Evolutionary conservation across 139 green algal genomes (phyloP).

Genomic region (Picochlorum sp.): DNA sequence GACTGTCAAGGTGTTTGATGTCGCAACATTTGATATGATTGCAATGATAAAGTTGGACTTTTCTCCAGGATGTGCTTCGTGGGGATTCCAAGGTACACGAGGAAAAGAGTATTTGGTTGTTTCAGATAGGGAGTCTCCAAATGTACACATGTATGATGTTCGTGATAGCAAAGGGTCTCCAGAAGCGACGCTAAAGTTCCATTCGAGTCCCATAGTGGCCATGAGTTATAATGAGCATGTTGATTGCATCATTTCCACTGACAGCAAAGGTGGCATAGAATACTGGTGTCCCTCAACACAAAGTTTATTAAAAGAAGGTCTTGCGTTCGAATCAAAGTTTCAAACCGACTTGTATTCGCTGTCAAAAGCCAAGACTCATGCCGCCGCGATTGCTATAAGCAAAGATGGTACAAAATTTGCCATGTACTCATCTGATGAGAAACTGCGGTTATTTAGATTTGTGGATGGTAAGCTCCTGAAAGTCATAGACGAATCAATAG

Average conservation of each 20-base stretch:
- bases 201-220: slow-evolving; percentile 48
- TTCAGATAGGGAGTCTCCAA: slow-evolving; percentile 56
- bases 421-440: slow-evolving; percentile 58
- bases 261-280: slow-evolving; percentile 72
- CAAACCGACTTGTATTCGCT: slow-evolving; percentile 92
- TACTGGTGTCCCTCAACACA: slow-evolving; percentile 69
- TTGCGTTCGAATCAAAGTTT: slow-evolving; percentile 68
- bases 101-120: slow-evolving; percentile 69
- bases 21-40: slow-evolving; percentile 95
- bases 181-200: slow-evolving; percentile 43
- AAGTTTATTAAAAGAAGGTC: slow-evolving; percentile 32
- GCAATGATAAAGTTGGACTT: slow-evolving; percentile 83
- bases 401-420: slow-evolving; percentile 76
- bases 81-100: slow-evolving; percentile 75
- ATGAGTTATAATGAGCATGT: slow-evolving; percentile 67
- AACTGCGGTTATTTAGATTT: slow-evolving; percentile 84
- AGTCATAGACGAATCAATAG: slow-evolving; percentile 82
- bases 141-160: slow-evolving; percentile 78
- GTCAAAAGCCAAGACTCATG: slow-evolving; percentile 70
- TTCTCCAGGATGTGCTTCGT: slow-evolving; percentile 68
- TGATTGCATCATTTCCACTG: slow-evolving; percentile 51
- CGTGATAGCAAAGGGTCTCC: slow-evolving; percentile 47
- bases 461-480: slow-evolving; percentile 73
- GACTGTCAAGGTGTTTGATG: slow-evolving; percentile 79
- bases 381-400: slow-evolving; percentile 49